These are phyloP conservation scores for Dillenia suffruticosa DNA, from an alignment of 164 flowering plant genomes.

Conservation along the genomic window DNA sequence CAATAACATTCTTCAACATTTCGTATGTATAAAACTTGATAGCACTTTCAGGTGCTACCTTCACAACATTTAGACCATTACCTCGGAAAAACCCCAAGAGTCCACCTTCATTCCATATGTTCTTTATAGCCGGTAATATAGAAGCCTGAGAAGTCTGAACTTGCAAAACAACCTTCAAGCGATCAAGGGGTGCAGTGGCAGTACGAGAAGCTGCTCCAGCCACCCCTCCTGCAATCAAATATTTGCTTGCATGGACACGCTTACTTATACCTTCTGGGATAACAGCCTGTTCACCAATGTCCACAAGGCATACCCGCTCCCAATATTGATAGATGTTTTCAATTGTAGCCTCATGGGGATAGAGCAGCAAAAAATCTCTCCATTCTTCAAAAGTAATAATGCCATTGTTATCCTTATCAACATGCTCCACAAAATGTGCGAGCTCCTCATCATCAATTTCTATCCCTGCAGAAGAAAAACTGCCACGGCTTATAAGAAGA, in stretches of 20 bases:
- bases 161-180: conserved; percentile 83
- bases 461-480: conserved; percentile 70
- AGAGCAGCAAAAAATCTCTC: conserved; percentile 97
- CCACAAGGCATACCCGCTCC: conserved; percentile 95
- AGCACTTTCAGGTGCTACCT: conserved; percentile 98
- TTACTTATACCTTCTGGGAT: conserved; percentile 89
- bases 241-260: conserved; percentile 73
- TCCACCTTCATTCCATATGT: conserved; percentile 76
- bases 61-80: conserved; percentile 90
- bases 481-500: conserved; percentile 56
- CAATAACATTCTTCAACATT: conserved; percentile 59
- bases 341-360: conserved; percentile 95
- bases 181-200: conserved; percentile 97
- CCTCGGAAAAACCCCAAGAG: conserved; percentile 83
- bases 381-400: conserved; percentile 97
- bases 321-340: conserved; percentile 86
- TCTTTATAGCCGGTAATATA: conserved; percentile 57
- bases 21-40: conserved; percentile 87
- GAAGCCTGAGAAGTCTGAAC: conserved; percentile 66
- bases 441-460: conserved; percentile 92
- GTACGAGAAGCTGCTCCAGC: conserved; percentile 98
- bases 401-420: conserved; percentile 95
- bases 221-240: conserved; percentile 88
- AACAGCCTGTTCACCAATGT: conserved; percentile 94
- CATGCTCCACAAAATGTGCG: conserved; percentile 89